Base-by-base conservation (phyloP, 345 rosid genomes). In the Ceriops decandra region DNA sequence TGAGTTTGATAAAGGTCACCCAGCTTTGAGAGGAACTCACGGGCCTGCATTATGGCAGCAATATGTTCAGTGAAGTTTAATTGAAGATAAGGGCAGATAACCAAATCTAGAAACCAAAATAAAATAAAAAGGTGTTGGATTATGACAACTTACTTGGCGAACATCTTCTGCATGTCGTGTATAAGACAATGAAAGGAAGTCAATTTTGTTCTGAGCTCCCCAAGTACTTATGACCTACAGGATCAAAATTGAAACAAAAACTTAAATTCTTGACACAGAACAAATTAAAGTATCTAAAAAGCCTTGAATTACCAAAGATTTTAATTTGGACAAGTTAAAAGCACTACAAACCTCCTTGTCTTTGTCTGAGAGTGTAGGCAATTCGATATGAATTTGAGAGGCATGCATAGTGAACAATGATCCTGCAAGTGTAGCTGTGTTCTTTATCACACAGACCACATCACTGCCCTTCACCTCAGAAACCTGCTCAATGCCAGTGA, bases 101-200 rank as follows among this genome's bases (percentile, higher is more conserved):
- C 13, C 6, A 59, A 60, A 15, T 22, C 19, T 9, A 42, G 20
- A 51, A 66, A 7, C 38, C 49, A 58, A 27, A 22, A 28, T 4
- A 51, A 59, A 19, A 46, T 8, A 70, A 3, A 57, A 57, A 52
- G 24, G 68, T 31, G 56, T 1, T 63, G 46, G 60, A 53, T 21
- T 6, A 57, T 30, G 57, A 47, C 28, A 1, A 63, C 78, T 75
- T 68, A 95, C 99, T 30, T 82, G 88, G 75, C 99, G 96, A 68
- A 95, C 97, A 78, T 95, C 99, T 75, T 95, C 96, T 6, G 99
- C 97, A 83, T 91, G 93, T 27, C 96, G 83, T 26, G 97, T 91
- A 53, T 88, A 95, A 13, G 99, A 95, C 81, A 95, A 75, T 9
- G 99, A 95, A 63, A 95, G 92, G 76, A 95, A 91, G 77, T 95